Conservation (phyloP, 1,284 basidiomycete species). For the Wallemia ichthyophaga region DNA sequence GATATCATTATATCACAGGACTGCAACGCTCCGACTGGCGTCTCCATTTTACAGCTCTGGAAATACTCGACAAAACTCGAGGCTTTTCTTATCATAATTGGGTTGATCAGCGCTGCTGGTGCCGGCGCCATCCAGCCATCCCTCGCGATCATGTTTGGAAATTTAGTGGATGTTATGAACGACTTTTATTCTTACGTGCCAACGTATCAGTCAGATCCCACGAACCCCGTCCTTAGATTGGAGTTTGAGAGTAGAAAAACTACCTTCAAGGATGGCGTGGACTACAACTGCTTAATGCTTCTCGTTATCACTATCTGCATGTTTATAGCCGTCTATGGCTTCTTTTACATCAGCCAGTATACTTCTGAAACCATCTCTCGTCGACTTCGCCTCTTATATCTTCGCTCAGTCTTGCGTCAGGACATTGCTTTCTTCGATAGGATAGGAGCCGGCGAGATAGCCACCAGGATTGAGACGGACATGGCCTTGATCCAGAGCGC, state of each 20-base stretch:
- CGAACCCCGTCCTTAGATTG: background rate
- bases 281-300: background rate
- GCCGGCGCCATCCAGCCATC: background rate
- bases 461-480: constrained; percentile 77
- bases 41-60: background rate
- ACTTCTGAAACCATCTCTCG: constrained; percentile 65
- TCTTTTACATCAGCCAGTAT: constrained; percentile 65
- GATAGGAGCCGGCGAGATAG: constrained; percentile 77
- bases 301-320: constrained; percentile 20
- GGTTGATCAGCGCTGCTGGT: background rate
- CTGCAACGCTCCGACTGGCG: background rate
- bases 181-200: background rate
- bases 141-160: background rate
- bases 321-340: constrained; percentile 23
- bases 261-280: background rate
- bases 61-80: background rate
- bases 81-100: background rate
- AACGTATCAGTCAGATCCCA: background rate
- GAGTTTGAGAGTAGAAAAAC: background rate
- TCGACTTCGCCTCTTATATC: constrained; percentile 22
- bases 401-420: constrained; percentile 16
- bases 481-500: constrained; percentile 56
- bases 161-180: background rate
- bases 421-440: constrained; percentile 74
- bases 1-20: too few species aligned